Conservation (phyloP, 2,329 filamentous ascomycete species). For the Exophiala sp. region DNA sequence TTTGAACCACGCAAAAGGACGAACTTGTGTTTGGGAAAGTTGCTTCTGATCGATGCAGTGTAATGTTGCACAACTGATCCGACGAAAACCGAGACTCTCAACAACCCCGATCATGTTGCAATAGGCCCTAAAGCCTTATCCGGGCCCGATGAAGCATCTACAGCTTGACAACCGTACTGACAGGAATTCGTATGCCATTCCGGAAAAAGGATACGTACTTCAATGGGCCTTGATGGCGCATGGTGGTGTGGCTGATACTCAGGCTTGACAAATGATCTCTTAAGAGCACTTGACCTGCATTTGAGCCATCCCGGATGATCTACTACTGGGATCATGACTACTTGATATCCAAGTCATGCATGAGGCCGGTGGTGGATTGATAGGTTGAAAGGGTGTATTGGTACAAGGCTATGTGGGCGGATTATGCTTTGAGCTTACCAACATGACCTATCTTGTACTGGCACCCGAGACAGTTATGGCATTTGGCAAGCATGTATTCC, state of each 20-base stretch:
- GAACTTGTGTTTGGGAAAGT: conserved; percentile 3
- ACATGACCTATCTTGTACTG: conserved; percentile 17
- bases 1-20: conserved; percentile 10
- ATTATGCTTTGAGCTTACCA: not conserved
- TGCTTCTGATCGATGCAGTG: not conserved
- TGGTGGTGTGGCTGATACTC: conserved; percentile 9
- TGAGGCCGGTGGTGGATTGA: not conserved
- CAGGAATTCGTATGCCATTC: conserved; percentile 12
- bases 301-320: conserved; percentile 8
- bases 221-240: conserved; percentile 11
- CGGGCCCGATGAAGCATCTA: not conserved
- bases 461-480: conserved; percentile 11
- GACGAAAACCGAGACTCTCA: not conserved
- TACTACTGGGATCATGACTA: conserved; percentile 15
- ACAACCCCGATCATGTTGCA: conserved; percentile 2
- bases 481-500: conserved; percentile 4
- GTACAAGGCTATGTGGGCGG: conserved; percentile 11
- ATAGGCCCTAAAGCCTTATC: conserved; percentile 1
- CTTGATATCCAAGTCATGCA: conserved; percentile 21
- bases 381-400: conserved; percentile 15
- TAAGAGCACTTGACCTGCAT: conserved; percentile 10
- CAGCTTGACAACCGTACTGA: not conserved
- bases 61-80: conserved; percentile 6
- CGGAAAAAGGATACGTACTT: conserved; percentile 11
- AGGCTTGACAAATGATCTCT: conserved; percentile 13